Conservation (phyloP, 768 basidiomycete genomes). For the Xerocomus potaroensis region DNA sequence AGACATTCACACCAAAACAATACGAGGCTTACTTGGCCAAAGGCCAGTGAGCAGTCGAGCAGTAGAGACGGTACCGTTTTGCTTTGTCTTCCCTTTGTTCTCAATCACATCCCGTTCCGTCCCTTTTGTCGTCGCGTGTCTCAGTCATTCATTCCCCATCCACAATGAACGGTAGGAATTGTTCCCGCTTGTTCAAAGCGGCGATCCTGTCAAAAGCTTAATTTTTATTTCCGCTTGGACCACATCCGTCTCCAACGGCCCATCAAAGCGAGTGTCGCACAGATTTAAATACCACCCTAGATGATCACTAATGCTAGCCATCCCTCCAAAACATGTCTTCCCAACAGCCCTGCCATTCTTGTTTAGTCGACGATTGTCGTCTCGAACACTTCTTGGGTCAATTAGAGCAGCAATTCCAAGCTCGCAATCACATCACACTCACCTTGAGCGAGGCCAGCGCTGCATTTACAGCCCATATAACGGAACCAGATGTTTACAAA, state of each 20-base stretch:
- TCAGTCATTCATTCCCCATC: background rate
- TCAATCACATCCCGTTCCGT: background rate
- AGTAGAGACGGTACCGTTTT: background rate
- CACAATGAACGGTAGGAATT: background rate
- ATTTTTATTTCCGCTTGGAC: constrained; percentile 12
- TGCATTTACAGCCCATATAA: constrained; percentile 14
- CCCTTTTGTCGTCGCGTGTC: background rate
- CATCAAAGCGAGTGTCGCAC: background rate
- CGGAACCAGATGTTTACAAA: constrained; percentile 8
- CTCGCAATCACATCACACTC: background rate
- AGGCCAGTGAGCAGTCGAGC: constrained; percentile 7
- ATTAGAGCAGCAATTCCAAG: background rate
- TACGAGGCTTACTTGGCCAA: constrained; percentile 49
- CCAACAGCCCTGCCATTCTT: background rate
- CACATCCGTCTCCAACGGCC: constrained; percentile 3
- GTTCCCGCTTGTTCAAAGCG: background rate
- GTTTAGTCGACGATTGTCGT: too few relatives aligned
- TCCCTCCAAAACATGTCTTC: constrained; percentile 13
- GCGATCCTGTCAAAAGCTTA: background rate
- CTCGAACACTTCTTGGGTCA: too few relatives aligned
- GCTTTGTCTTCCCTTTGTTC: constrained; percentile 6
- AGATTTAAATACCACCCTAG: constrained; percentile 15
- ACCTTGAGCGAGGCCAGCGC: constrained; percentile 10
- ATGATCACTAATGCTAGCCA: too few relatives aligned
- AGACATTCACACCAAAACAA: constrained; percentile 69